phyloP scores from a whole-genome alignment of 2,329 filamentous ascomycete genomes.

The Coniochaeta sp. region DNA sequence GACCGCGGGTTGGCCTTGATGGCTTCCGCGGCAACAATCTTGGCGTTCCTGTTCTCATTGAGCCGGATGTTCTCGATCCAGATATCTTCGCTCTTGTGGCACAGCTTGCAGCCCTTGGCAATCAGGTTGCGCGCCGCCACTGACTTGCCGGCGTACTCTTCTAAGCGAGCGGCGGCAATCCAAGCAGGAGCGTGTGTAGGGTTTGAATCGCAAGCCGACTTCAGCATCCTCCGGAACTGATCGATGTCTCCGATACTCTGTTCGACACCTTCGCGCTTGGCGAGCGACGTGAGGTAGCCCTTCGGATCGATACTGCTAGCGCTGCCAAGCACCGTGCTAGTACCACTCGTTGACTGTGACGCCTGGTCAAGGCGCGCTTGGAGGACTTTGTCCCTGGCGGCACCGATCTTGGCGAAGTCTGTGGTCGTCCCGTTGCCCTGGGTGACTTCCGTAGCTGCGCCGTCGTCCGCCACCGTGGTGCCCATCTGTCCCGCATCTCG shows the following conservation, averaged over 20 bases:
- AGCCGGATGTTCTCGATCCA: slow-evolving; percentile 95
- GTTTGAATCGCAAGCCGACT: slow-evolving; percentile 96
- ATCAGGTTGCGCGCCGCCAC: slow-evolving; percentile 86
- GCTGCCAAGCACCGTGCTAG: slow-evolving; percentile 66
- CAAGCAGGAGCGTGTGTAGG: slow-evolving; percentile 90
- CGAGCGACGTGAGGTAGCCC: slow-evolving; percentile 89
- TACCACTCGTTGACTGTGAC: slow-evolving; percentile 63
- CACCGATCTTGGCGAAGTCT: slow-evolving; percentile 96
- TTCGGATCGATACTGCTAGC: slow-evolving; percentile 90
- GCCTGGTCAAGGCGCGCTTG: slow-evolving; percentile 91
- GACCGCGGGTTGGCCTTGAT: slow-evolving; percentile 88
- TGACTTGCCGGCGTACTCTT: slow-evolving; percentile 87
- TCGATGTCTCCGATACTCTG: slow-evolving; percentile 94
- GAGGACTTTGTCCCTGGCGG: slow-evolving; percentile 90
- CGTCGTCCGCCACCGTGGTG: slow-evolving; percentile 82
- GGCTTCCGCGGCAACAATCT: slow-evolving; percentile 88
- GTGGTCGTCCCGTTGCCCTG: slow-evolving; percentile 78
- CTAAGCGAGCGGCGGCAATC: slow-evolving; percentile 88
- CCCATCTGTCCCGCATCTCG: slow-evolving; percentile 74
- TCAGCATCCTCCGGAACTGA: slow-evolving; percentile 82
- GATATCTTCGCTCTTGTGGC: slow-evolving; percentile 87
- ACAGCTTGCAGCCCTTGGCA: slow-evolving; percentile 79
- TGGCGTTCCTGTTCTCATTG: slow-evolving; percentile 88
- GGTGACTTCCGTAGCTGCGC: slow-evolving; percentile 40
- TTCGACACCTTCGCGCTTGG: slow-evolving; percentile 71